phyloP scores from a whole-genome alignment of 371 early-diverging fungal species.

The Lichtheimia ornata region DNA sequence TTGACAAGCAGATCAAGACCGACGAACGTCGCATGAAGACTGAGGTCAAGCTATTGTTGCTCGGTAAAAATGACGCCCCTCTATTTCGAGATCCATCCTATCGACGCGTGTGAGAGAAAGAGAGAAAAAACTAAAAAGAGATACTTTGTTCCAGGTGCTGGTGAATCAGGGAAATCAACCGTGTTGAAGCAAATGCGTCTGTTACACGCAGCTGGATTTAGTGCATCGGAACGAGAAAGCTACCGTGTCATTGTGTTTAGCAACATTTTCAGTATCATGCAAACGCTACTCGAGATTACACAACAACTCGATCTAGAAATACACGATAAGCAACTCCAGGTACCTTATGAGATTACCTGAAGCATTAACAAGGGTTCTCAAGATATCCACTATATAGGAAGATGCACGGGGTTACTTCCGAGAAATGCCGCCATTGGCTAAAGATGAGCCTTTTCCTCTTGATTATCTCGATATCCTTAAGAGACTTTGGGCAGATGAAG shows the following conservation, averaged over 20 bases:
- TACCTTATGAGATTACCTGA: background rate
- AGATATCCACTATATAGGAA: constrained; percentile 3
- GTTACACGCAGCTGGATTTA: constrained; percentile 89
- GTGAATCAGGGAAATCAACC: constrained; percentile 95
- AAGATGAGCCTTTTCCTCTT: constrained; percentile 63
- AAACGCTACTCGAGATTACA: constrained; percentile 84
- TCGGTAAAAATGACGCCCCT: constrained; percentile 44
- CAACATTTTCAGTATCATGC: constrained; percentile 85
- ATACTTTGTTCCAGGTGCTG: constrained; percentile 69
- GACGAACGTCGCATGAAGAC: constrained; percentile 68
- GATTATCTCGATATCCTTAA: constrained; percentile 76
- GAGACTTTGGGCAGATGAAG: constrained; percentile 75
- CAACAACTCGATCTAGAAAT: constrained; percentile 65
- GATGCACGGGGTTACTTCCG: constrained; percentile 20
- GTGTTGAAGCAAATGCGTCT: constrained; percentile 94
- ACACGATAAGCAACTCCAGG: constrained; percentile 56
- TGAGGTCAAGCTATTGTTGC: constrained; percentile 83
- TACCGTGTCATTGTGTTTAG: constrained; percentile 84
- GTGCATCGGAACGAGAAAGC: constrained; percentile 75
- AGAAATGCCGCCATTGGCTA: constrained; percentile 35
- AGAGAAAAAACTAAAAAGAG: background rate
- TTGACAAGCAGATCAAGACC: constrained; percentile 72
- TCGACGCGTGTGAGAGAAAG: too few species aligned
- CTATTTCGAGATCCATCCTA: too few species aligned
- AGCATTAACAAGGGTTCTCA: too few species aligned